phyloP scores from a whole-genome alignment of 208 protist species.

The Willaertia magna region DNA sequence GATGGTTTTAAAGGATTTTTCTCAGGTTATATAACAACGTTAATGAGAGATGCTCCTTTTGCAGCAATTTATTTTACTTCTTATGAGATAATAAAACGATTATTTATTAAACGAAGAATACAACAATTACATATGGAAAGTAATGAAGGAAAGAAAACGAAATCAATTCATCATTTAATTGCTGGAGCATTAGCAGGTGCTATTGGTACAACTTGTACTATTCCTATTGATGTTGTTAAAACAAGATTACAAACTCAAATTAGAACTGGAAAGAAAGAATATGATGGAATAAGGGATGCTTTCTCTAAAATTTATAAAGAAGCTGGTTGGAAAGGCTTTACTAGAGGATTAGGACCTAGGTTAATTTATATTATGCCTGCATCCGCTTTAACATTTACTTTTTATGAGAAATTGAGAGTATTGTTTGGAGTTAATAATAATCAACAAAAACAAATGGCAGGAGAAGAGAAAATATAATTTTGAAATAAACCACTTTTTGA shows the following conservation, averaged over 20 bases:
- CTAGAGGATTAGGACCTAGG: not conserved
- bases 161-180: not conserved
- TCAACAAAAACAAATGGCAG: too few species aligned
- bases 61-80: slow-evolving; percentile 12
- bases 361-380: slow-evolving; percentile 13
- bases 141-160: not conserved
- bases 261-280: not conserved
- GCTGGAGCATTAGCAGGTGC: not conserved
- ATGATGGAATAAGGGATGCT: not conserved
- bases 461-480: too few species aligned
- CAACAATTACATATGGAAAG: not conserved
- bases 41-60: slow-evolving; percentile 15
- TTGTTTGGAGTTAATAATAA: not conserved
- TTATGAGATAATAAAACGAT: slow-evolving; percentile 3
- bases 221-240: slow-evolving; percentile 2
- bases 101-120: not conserved
- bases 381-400: slow-evolving; percentile 8
- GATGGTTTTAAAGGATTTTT: not conserved
- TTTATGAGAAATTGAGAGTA: slow-evolving; percentile 3
- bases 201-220: not conserved
- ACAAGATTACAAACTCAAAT: slow-evolving; percentile 13
- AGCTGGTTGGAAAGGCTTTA: not conserved
- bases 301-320: not conserved
- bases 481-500: too few species aligned
- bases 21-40: not conserved